Conservation (phyloP, 192 early-diverging fungal species). For the Backusella circina region DNA sequence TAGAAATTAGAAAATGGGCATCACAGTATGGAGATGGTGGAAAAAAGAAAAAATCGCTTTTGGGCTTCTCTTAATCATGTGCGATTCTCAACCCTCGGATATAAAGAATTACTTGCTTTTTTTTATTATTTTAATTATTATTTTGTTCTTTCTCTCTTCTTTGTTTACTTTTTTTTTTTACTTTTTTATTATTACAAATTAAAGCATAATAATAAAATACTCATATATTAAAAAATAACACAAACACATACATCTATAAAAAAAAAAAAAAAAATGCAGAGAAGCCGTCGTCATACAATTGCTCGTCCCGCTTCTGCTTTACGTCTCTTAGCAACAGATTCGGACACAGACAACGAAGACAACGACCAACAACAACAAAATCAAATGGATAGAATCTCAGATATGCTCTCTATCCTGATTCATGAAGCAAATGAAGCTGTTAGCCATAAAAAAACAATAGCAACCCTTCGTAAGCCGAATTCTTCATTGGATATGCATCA, state of each 20-base stretch:
- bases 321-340: background rate
- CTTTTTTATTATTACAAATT: background rate
- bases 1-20: conserved; percentile 92
- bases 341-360: conserved; percentile 4
- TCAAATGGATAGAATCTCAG: conserved; percentile 30
- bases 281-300: conserved; percentile 12
- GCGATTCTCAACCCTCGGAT: conserved; percentile 3
- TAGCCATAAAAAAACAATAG: background rate
- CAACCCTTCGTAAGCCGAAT: background rate
- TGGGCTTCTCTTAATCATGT: conserved; percentile 19
- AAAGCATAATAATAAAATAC: conserved; percentile 1
- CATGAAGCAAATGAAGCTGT: conserved; percentile 35
- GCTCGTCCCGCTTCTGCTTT: conserved; percentile 23
- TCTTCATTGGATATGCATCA: background rate
- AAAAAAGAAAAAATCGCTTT: conserved; percentile 17
- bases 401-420: conserved; percentile 23
- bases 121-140: background rate
- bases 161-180: background rate
- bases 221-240: background rate
- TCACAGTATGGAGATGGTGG: conserved; percentile 77
- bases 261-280: background rate
- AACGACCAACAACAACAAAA: conserved; percentile 1
- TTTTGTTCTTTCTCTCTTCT: background rate
- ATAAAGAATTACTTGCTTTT: conserved; percentile 3
- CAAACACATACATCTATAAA: background rate